Conservation (phyloP, 2,329 filamentous ascomycete genomes). For the Penicillium freii region DNA sequence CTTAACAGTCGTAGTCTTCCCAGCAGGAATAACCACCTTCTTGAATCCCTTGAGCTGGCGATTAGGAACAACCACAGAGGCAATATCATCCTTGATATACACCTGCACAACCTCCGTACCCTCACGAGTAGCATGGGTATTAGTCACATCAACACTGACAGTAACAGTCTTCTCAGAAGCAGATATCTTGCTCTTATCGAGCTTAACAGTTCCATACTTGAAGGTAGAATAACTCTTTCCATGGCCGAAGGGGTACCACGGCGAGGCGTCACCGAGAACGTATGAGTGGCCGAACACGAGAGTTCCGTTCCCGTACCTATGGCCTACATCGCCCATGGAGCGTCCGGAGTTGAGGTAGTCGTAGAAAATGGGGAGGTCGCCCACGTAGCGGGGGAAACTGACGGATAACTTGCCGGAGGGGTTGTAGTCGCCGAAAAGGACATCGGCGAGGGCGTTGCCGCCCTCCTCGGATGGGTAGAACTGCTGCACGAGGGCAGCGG, state of each 20-base stretch:
- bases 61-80: slow-evolving; percentile 64
- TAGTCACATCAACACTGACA: slow-evolving; percentile 61
- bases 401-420: slow-evolving; percentile 66
- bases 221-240: slow-evolving; percentile 66
- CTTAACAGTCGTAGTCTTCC: slow-evolving; percentile 55
- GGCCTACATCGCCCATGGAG: slow-evolving; percentile 53
- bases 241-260: slow-evolving; percentile 66
- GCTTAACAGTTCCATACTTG: slow-evolving; percentile 45
- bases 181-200: slow-evolving; percentile 49
- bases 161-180: slow-evolving; percentile 53
- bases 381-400: slow-evolving; percentile 65
- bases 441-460: slow-evolving; percentile 63
- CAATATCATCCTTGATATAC: slow-evolving; percentile 63
- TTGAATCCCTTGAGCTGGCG: slow-evolving; percentile 65
- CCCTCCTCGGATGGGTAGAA: slow-evolving; percentile 72
- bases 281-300: slow-evolving; percentile 65
- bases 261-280: slow-evolving; percentile 58
- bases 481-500: slow-evolving; percentile 67
- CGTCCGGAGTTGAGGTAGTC: slow-evolving; percentile 69
- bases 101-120: slow-evolving; percentile 68
- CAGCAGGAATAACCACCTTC: slow-evolving; percentile 62
- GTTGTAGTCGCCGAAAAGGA: slow-evolving; percentile 64
- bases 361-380: slow-evolving; percentile 67
- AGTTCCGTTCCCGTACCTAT: slow-evolving; percentile 56
- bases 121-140: slow-evolving; percentile 52